phyloP scores from a whole-genome alignment of 805 yeast species.

The Jamesozyma spencerorum region DNA sequence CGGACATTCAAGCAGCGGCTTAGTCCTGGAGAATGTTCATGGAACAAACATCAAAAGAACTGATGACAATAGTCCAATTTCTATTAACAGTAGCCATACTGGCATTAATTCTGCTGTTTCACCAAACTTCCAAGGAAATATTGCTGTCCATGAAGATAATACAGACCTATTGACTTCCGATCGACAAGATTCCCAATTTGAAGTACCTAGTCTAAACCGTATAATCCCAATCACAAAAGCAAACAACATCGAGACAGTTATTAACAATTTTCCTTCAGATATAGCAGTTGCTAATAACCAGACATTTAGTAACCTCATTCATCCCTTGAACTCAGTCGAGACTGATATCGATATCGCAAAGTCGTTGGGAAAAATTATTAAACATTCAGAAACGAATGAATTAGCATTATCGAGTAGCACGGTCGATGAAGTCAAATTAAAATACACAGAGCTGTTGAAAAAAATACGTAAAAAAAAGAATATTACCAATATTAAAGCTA shows the following conservation, averaged over 20 bases:
- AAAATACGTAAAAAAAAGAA: slow-evolving; percentile 18
- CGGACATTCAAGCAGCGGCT: not conserved
- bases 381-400: slow-evolving; percentile 25
- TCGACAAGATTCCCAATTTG: slow-evolving; percentile 5
- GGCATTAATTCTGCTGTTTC: not conserved
- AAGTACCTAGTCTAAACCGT: slow-evolving; percentile 13
- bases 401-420: slow-evolving; percentile 22
- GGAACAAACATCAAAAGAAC: not conserved
- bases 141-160: not conserved
- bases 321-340: slow-evolving; percentile 10
- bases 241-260: not conserved
- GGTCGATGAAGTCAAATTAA: slow-evolving; percentile 19
- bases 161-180: not conserved
- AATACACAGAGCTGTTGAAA: slow-evolving; percentile 19
- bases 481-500: slow-evolving; percentile 6
- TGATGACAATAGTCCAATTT: not conserved
- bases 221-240: slow-evolving; percentile 4
- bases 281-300: not conserved
- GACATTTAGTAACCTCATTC: not conserved
- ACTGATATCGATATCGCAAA: slow-evolving; percentile 26
- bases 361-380: slow-evolving; percentile 24
- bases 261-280: not conserved
- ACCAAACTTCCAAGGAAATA: too few species aligned
- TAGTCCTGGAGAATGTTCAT: not conserved
- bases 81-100: not conserved